Evolutionary conservation across 805 yeast species (phyloP).

Genomic region (Schwanniomyces polymorphus): DNA sequence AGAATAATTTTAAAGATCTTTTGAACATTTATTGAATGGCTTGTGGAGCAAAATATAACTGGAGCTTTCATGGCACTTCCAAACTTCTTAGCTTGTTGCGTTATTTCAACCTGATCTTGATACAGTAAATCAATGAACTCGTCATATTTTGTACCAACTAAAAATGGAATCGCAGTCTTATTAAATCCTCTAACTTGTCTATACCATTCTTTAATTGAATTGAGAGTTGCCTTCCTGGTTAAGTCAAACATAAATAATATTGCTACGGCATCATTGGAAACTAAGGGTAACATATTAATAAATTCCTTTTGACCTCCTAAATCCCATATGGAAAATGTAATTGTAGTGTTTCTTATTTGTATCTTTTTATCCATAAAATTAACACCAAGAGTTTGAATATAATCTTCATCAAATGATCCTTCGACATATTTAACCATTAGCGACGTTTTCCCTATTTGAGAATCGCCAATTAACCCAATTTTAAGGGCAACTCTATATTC

Average conservation of each 20-base stretch:
- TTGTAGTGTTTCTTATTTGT: constrained; percentile 79
- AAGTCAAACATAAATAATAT: constrained; percentile 85
- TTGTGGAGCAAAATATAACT: constrained; percentile 84
- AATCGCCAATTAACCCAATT: constrained; percentile 93
- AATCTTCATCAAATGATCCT: constrained; percentile 86
- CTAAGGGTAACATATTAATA: constrained; percentile 92
- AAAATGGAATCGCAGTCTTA: constrained; percentile 84
- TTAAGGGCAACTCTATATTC: constrained; percentile 60
- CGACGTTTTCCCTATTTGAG: constrained; percentile 94
- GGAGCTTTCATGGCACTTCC: constrained; percentile 89
- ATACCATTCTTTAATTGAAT: constrained; percentile 93
- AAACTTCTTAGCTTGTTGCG: constrained; percentile 77
- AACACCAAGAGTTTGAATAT: constrained; percentile 92
- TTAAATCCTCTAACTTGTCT: constrained; percentile 88
- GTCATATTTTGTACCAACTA: constrained; percentile 94
- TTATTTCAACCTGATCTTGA: constrained; percentile 81
- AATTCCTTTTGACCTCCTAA: constrained; percentile 95
- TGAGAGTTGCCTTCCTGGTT: constrained; percentile 80
- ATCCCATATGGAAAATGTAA: constrained; percentile 93
- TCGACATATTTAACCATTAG: constrained; percentile 97
- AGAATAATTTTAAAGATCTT: constrained; percentile 89
- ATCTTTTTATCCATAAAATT: constrained; percentile 92
- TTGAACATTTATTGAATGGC: constrained; percentile 89
- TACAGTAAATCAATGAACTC: constrained; percentile 74
- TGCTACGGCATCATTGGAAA: constrained; percentile 90